Percentiles rank a stretch among this genome's conserved stretches.
Evolutionary conservation across 1,284 basidiomycete species (phyloP).

Genomic region (Leccinum pachyderme): DNA sequence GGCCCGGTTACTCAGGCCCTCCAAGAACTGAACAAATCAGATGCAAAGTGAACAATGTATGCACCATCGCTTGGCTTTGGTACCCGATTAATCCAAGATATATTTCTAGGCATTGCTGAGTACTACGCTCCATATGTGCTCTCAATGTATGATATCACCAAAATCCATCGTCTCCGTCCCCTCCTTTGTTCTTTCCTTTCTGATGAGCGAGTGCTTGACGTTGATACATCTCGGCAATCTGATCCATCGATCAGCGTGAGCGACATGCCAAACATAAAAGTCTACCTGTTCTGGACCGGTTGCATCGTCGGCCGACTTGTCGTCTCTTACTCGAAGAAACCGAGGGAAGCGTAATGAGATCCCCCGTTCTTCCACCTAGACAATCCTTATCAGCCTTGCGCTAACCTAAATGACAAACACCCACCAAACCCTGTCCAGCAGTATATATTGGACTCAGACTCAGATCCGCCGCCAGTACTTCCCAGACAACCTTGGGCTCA

Average conservation of each 20-base stretch:
- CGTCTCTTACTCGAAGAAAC: constrained; percentile 89
- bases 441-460: constrained; percentile 97
- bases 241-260: constrained; percentile 22
- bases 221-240: constrained; percentile 97
- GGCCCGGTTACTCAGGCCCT: constrained; percentile 53
- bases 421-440: constrained; percentile 91
- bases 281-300: constrained; percentile 87
- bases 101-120: constrained; percentile 9
- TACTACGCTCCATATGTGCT: constrained; percentile 13
- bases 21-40: constrained; percentile 43
- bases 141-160: constrained; percentile 56
- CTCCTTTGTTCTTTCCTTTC: constrained; percentile 66
- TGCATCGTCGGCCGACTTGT: constrained; percentile 89
- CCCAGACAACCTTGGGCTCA: constrained; percentile 95
- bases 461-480: constrained; percentile 95
- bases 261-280: neutral
- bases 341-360: constrained; percentile 96
- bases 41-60: constrained; percentile 23
- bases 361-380: constrained; percentile 80
- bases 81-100: constrained; percentile 1
- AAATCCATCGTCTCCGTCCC: constrained; percentile 80
- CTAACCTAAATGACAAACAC: constrained; percentile 32
- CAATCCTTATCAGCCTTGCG: constrained; percentile 1
- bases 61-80: neutral
- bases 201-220: constrained; percentile 80